Base-by-base conservation (phyloP, 2,329 filamentous ascomycete genomes). In the Colletotrichum sp. region DNA sequence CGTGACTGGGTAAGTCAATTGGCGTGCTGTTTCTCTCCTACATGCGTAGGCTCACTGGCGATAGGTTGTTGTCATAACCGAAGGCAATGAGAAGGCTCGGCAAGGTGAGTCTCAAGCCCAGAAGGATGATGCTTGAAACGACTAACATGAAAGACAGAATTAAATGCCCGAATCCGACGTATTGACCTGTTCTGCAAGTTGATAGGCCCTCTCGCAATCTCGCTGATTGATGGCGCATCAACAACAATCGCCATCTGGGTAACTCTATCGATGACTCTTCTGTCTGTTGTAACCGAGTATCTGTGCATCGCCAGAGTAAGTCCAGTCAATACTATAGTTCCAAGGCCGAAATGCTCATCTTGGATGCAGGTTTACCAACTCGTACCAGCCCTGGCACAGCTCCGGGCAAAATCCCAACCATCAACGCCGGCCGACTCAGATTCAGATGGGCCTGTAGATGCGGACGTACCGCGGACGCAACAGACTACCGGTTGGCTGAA, bases 141-240 rank as follows among this genome's bases (percentile, higher is more conserved):
- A 26, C 21, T n/a, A 18, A 34, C 8, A 55, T 59, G 30, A 68
- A 26, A n/a, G 3, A 8, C 76, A 80, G 55, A 82, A 9, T 79
- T 92, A 52, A 92, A 92, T 77, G 87, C 90, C 8, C 84, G 84
- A 10, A 91, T 92, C 88, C 86, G 90, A 6, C 86, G 91, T 8
- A 92, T 92, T 69, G 91, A 92, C 77, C 83, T 92, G 8, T 83
- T 89, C 62, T 92, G 90, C 84, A 92, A 92, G 79, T 85, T 92
- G 4, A 75, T 89, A 6, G 90, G 87, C 0, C 91, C 91, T 0
- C 80, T 92, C 6, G 81, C 85, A 5, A 88, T 92, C 18, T 86
- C 90, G 0, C 78, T 89, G 0, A 79, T 92, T 2, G 87, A 89
- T 32, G 85, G 83, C 0, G 84, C 79, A 0, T 91, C 89, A 0